Evolutionary conservation across 495 filamentous ascomycete species (phyloP).

Genomic region (Bryoglossum gracile): DNA sequence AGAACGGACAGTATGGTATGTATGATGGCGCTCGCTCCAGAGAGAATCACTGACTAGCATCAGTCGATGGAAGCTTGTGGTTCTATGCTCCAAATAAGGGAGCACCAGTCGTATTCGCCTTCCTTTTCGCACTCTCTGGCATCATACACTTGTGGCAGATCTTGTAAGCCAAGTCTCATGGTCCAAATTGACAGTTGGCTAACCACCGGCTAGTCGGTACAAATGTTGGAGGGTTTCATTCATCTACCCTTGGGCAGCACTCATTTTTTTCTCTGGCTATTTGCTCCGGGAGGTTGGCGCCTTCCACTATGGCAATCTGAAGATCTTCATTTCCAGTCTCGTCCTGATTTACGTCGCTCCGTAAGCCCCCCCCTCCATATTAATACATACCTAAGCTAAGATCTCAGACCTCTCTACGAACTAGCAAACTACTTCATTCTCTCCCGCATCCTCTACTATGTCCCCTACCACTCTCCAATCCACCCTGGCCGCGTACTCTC

Average conservation of each 20-base stretch:
- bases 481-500: constrained; percentile 70
- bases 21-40: neutral
- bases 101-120: constrained; percentile 58
- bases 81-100: constrained; percentile 71
- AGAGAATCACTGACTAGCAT: neutral
- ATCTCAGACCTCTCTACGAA: constrained; percentile 58
- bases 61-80: constrained; percentile 50
- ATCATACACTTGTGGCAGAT: constrained; percentile 54
- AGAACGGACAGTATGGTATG: constrained; percentile 8
- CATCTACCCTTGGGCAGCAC: constrained; percentile 43
- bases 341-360: constrained; percentile 57
- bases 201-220: constrained; percentile 30
- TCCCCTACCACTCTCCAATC: constrained; percentile 69
- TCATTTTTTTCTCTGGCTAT: constrained; percentile 48
- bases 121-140: constrained; percentile 56
- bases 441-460: constrained; percentile 70
- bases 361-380: constrained; percentile 35
- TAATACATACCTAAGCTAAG: constrained; percentile 8
- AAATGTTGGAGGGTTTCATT: constrained; percentile 47
- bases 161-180: constrained; percentile 40
- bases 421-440: constrained; percentile 70
- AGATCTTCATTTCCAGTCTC: constrained; percentile 51
- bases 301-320: constrained; percentile 48
- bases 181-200: constrained; percentile 1
- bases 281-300: constrained; percentile 49